Evolutionary conservation across 2,329 filamentous ascomycete genomes (phyloP).

Genomic region (Colletotrichum simmondsii): DNA sequence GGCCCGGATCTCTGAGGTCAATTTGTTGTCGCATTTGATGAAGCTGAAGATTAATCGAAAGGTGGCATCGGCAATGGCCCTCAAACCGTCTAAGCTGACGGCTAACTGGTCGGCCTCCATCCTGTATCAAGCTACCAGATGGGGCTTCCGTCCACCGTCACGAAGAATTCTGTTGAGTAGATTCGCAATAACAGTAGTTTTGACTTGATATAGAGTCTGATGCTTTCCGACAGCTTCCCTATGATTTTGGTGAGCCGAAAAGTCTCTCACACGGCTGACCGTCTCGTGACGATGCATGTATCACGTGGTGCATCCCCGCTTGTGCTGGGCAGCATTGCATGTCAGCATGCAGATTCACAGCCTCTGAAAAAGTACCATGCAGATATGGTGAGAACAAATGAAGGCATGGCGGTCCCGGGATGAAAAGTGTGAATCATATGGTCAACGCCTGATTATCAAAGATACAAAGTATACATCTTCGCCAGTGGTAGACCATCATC

Average conservation of each 20-base stretch:
- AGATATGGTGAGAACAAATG: no score
- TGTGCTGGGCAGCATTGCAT: not conserved
- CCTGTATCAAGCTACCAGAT: not conserved
- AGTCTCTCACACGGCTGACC: not conserved
- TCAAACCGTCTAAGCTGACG: not conserved
- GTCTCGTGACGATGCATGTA: not conserved
- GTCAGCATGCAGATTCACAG: no score
- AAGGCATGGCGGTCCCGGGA: no score
- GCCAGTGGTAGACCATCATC: no score
- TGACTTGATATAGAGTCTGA: no score
- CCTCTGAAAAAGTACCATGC: no score
- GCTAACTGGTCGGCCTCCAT: not conserved
- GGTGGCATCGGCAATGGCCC: not conserved
- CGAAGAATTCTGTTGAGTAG: not conserved
- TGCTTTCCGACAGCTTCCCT: not conserved
- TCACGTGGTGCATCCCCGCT: slow-evolving; percentile 16
- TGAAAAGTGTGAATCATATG: no score
- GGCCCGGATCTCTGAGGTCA: not conserved
- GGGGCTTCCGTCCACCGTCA: no score
- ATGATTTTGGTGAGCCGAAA: not conserved
- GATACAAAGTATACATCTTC: no score
- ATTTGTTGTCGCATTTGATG: not conserved
- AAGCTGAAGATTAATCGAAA: not conserved
- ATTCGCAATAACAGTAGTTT: no score
- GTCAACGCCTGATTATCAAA: no score